These are phyloP conservation scores for Penicillium sp. DNA, from an alignment of 2,329 filamentous ascomycete species.

Conservation along the genomic window DNA sequence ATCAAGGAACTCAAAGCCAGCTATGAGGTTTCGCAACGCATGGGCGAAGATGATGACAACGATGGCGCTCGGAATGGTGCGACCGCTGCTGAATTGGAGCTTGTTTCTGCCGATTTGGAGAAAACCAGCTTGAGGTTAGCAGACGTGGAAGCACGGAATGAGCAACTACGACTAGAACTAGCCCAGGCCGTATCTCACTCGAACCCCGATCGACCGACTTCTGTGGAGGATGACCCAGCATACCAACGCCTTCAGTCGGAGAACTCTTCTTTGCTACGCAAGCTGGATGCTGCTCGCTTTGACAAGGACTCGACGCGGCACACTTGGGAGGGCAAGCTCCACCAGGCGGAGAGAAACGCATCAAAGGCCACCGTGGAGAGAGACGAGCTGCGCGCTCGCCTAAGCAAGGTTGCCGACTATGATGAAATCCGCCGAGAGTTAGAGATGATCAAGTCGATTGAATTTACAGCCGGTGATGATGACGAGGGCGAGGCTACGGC, in stretches of 20 bases:
- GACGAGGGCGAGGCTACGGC: conserved; percentile 51
- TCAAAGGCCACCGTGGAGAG: conserved; percentile 75
- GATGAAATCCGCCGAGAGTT: conserved; percentile 95
- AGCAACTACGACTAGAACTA: conserved; percentile 85
- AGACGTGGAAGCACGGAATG: conserved; percentile 90
- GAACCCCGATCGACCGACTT: conserved; percentile 57
- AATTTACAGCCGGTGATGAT: conserved; percentile 89
- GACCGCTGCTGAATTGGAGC: conserved; percentile 86
- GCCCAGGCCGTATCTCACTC: conserved; percentile 81
- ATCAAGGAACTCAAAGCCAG: conserved; percentile 94
- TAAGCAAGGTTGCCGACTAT: conserved; percentile 90
- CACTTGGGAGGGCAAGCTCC: conserved; percentile 71
- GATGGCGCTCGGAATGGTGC: conserved; percentile 66
- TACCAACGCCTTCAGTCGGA: conserved; percentile 88
- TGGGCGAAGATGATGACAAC: conserved; percentile 69
- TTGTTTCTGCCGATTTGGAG: conserved; percentile 88
- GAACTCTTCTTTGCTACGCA: conserved; percentile 87
- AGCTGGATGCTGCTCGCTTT: conserved; percentile 77
- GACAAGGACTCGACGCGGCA: conserved; percentile 81
- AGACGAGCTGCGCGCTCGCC: conserved; percentile 74
- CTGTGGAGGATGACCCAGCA: conserved; percentile 82
- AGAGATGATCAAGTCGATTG: conserved; percentile 95
- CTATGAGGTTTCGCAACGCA: conserved; percentile 91
- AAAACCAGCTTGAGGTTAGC: conserved; percentile 82
- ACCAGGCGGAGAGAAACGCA: conserved; percentile 77